phyloP scores from a whole-genome alignment of 495 filamentous ascomycete genomes.

The Xylaria flabelliformis region DNA sequence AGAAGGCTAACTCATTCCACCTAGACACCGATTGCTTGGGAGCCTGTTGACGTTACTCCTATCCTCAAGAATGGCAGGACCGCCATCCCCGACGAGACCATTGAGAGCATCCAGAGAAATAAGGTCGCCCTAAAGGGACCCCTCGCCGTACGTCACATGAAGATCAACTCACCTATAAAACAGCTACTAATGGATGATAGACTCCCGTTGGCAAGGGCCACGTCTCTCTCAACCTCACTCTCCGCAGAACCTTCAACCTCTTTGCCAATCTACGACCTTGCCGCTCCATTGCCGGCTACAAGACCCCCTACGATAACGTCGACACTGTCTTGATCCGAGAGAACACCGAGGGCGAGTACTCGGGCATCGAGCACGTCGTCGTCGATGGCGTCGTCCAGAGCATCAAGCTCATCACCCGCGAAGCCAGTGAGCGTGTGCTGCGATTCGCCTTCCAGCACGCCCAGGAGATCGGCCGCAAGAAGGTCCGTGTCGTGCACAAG shows the following conservation, averaged over 20 bases:
- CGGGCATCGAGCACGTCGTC: constrained; percentile 97
- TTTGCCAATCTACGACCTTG: constrained; percentile 99
- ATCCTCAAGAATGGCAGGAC: constrained; percentile 92
- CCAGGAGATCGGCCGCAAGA: constrained; percentile 85
- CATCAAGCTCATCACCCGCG: constrained; percentile 97
- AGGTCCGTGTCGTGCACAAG: constrained; percentile 98
- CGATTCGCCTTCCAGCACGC: constrained; percentile 98
- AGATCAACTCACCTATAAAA: not conserved
- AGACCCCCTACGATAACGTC: constrained; percentile 97
- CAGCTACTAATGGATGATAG: constrained; percentile 50
- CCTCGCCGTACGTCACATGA: constrained; percentile 75
- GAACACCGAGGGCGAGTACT: constrained; percentile 99
- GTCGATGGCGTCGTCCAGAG: constrained; percentile 97
- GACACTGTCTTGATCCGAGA: constrained; percentile 98
- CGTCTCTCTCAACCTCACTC: constrained; percentile 97
- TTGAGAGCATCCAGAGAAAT: constrained; percentile 88
- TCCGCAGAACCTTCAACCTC: constrained; percentile 98
- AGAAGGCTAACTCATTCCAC: constrained; percentile 32
- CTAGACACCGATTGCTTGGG: constrained; percentile 93
- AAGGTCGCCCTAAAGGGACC: constrained; percentile 97
- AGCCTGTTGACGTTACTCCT: constrained; percentile 94
- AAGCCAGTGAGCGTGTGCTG: constrained; percentile 91
- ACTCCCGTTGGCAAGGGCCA: constrained; percentile 98
- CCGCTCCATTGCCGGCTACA: constrained; percentile 94
- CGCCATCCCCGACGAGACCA: constrained; percentile 86